Evolutionary conservation across 2,329 filamentous ascomycete genomes (phyloP), one percentile per base, ranked within the genome.

Genomic region (Stagonosporopsis tanaceti): DNA sequence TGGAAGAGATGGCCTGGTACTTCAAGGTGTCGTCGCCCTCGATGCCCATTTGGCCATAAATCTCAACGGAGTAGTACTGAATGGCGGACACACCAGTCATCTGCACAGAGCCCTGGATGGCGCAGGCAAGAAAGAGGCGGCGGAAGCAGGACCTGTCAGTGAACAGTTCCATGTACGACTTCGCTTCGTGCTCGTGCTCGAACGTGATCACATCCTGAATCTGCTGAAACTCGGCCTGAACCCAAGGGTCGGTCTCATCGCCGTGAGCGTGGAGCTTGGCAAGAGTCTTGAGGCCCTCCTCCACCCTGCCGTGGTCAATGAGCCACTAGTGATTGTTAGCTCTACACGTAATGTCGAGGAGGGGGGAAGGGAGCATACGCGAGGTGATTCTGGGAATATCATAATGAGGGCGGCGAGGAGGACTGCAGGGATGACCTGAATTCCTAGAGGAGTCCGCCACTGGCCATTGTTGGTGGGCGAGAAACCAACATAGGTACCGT

Each of bases 1-100:
- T 81, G 1, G 84, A 88, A 59, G 88, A 90, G 68, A 92, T 92
- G 52, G 88, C 89, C 72, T 93, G 90, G 73, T 92, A 92, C 62
- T 88, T 86, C 38, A 93, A 82, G 0, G 90, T 87, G 27, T 89
- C 82, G 48, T 85, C 79, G 22, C 84, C 82, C 0, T 77, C 72
- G 63, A 93, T 92, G 27, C 89, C 89, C 63, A 91, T 90, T 70
- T 90, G 84, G 1, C 75, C 77, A 75, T 89, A 92, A 63, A 91
- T 91, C 2, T 70, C 75, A 17, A 89, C 84, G 0, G 86, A 88
- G 75, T 89, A 92, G 75, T 92, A 93, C 70, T 93, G 89, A 62
- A 92, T 92, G 0, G 75, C 74, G 4, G 67, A 72, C 20, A 77
- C 77, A 62, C 90, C 90, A 0, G 90, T 93, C 88, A 93, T 91